These are phyloP conservation scores for Neopestalotiopsis sp. DNA, from an alignment of 2,329 filamentous ascomycete genomes.

Conservation along the genomic window DNA sequence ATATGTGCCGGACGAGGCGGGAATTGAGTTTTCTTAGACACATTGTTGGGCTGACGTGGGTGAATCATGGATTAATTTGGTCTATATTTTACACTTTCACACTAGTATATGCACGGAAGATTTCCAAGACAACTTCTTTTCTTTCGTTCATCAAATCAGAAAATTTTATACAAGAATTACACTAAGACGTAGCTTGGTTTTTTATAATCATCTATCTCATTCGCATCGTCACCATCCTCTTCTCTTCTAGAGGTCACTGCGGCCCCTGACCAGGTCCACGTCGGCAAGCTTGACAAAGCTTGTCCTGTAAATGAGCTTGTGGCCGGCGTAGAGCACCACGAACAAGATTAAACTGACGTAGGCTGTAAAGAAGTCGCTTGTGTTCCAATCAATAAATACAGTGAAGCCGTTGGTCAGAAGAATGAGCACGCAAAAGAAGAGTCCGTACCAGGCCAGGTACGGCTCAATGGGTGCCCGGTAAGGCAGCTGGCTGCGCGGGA, in stretches of 20 bases:
- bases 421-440: slow-evolving; percentile 69
- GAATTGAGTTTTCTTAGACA: background rate
- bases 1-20: background rate
- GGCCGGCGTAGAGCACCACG: slow-evolving; percentile 60
- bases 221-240: background rate
- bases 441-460: slow-evolving; percentile 67
- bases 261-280: slow-evolving; percentile 34
- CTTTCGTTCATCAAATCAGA: background rate
- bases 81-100: background rate
- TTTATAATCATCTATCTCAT: background rate
- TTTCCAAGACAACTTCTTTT: background rate
- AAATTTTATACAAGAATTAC: background rate
- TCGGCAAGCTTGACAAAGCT: slow-evolving; percentile 30
- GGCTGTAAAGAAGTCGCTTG: slow-evolving; percentile 64
- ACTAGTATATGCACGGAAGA: background rate
- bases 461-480: slow-evolving; percentile 68
- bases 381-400: slow-evolving; percentile 67
- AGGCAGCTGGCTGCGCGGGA: slow-evolving; percentile 62
- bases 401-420: slow-evolving; percentile 73
- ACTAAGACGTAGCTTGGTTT: background rate
- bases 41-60: background rate
- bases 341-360: slow-evolving; percentile 72
- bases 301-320: slow-evolving; percentile 54
- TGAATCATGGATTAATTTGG: background rate
- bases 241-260: slow-evolving; percentile 16